Evolutionary conservation across 257 asterid species (phyloP).

Genomic region (Solanum medicagineum): DNA sequence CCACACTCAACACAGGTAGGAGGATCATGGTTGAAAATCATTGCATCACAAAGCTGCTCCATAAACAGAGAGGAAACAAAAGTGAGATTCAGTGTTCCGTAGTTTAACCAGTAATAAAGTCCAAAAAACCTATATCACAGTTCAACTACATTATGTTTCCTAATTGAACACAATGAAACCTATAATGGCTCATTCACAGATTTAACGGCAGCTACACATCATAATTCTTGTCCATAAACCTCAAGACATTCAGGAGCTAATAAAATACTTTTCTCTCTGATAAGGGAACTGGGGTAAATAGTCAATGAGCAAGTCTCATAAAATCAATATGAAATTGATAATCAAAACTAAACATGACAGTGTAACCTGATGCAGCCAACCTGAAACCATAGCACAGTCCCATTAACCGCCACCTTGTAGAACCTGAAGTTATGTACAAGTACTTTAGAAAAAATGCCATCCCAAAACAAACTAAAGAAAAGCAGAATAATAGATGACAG

Average conservation of each 20-base stretch:
- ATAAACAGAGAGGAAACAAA: conserved; percentile 12
- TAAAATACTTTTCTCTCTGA: neutral
- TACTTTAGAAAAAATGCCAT: neutral
- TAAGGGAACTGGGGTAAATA: neutral
- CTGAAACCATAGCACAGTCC: conserved; percentile 91
- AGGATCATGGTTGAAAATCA: conserved; percentile 92
- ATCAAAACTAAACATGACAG: conserved; percentile 8
- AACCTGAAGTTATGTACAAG: conserved; percentile 33
- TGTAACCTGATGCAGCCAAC: conserved; percentile 85
- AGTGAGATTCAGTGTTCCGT: neutral
- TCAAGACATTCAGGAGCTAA: neutral
- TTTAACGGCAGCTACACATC: neutral
- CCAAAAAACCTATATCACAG: neutral
- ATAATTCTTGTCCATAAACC: neutral
- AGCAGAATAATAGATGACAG: neutral
- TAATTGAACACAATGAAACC: neutral
- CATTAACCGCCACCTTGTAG: conserved; percentile 81
- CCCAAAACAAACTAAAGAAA: neutral
- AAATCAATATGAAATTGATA: neutral
- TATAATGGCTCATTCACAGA: neutral
- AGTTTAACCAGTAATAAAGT: neutral
- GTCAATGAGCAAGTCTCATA: neutral
- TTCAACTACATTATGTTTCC: neutral
- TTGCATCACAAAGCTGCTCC: conserved; percentile 83
- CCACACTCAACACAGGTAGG: conserved; percentile 69